These are phyloP conservation scores for Lentinula edodes DNA, from an alignment of 768 basidiomycete species.

Conservation along the genomic window DNA sequence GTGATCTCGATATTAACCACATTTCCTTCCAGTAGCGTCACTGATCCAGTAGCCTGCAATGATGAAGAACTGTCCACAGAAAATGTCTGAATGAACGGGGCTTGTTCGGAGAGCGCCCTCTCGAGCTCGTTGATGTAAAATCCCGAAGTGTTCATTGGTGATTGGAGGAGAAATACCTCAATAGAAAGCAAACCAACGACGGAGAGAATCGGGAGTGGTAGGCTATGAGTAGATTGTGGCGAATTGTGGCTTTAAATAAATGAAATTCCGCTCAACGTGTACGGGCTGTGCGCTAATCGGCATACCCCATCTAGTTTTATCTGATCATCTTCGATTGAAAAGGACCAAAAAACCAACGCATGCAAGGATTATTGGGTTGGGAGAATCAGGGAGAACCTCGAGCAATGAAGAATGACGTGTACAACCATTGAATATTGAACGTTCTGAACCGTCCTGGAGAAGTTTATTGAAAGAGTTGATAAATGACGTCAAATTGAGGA, in stretches of 20 bases:
- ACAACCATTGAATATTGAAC: no score
- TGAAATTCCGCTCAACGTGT: neutral
- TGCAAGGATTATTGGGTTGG: no score
- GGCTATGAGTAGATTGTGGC: neutral
- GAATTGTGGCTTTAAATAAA: neutral
- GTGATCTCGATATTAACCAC: slow-evolving; percentile 42
- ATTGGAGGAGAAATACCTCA: neutral
- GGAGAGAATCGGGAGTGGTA: neutral
- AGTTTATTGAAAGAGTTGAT: no score
- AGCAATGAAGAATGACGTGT: neutral
- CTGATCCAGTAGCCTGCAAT: slow-evolving; percentile 45
- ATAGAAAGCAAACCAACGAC: neutral
- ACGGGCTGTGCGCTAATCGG: neutral
- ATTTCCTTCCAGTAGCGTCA: slow-evolving; percentile 54
- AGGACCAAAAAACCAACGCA: neutral
- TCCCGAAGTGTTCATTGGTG: neutral
- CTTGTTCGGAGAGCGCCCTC: slow-evolving; percentile 51
- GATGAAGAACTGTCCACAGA: slow-evolving; percentile 31
- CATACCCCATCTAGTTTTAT: neutral
- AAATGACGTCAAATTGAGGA: neutral
- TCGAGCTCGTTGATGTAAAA: slow-evolving; percentile 39
- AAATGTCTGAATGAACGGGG: slow-evolving; percentile 48
- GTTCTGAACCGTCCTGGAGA: no score
- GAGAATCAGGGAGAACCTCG: neutral
- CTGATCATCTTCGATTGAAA: neutral